phyloP scores from a whole-genome alignment of 2,329 filamentous ascomycete species.

The Moelleriella libera region DNA sequence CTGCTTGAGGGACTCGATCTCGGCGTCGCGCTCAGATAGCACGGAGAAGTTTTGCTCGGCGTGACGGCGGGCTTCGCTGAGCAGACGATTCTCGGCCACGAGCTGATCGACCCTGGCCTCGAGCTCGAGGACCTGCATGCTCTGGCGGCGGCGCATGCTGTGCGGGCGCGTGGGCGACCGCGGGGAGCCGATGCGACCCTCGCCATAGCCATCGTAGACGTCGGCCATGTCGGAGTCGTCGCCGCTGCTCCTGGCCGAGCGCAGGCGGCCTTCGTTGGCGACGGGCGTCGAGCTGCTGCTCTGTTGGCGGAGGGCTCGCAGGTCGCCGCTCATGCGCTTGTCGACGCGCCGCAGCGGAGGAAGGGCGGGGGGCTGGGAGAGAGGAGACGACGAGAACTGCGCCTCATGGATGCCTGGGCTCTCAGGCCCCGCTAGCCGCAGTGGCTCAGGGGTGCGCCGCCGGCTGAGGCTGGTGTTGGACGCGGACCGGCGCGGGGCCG shows the following conservation, averaged over 20 bases:
- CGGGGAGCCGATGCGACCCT: constrained; percentile 73
- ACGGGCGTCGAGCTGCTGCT: constrained; percentile 42
- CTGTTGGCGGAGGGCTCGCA: constrained; percentile 29
- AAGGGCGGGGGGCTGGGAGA: constrained; percentile 24
- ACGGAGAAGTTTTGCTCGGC: constrained; percentile 54
- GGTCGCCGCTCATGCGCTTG: constrained; percentile 59
- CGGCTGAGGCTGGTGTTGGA: constrained; percentile 37
- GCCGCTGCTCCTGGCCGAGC: constrained; percentile 18
- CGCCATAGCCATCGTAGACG: constrained; percentile 89
- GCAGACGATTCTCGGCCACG: constrained; percentile 66
- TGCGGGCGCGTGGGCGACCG: constrained; percentile 86
- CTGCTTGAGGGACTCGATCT: constrained; percentile 71
- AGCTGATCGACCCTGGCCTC: constrained; percentile 76
- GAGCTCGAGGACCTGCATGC: constrained; percentile 91
- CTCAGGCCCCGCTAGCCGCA: constrained; percentile 40
- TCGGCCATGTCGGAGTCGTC: constrained; percentile 58
- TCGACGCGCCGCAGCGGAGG: constrained; percentile 60
- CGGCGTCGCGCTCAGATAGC: constrained; percentile 68
- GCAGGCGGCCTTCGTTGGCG: constrained; percentile 77
- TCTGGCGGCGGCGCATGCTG: constrained; percentile 92
- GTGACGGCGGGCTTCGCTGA: constrained; percentile 57
- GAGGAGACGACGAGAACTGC: constrained; percentile 9
- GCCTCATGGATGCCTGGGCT: constrained; percentile 38
- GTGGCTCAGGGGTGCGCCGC: constrained; percentile 37
- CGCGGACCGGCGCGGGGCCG: constrained; percentile 23